Conservation (phyloP, 257 asterid species). For the Knoxia roxburghii region DNA sequence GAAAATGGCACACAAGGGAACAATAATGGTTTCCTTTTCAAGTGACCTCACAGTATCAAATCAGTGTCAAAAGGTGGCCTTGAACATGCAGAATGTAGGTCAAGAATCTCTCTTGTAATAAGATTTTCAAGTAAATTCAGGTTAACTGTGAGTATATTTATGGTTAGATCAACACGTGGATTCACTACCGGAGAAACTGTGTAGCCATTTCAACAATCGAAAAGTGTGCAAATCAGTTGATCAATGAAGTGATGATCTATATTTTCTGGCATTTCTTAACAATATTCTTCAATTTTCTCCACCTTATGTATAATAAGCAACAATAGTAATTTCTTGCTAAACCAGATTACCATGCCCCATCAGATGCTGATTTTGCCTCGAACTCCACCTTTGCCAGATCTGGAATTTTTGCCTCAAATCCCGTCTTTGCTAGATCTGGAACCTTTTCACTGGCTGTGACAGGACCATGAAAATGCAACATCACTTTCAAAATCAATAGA, state of each 20-base stretch:
- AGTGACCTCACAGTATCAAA: background rate
- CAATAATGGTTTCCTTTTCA: background rate
- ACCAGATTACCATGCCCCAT: slow-evolving; percentile 76
- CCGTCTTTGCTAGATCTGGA: slow-evolving; percentile 43
- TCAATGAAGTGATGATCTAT: background rate
- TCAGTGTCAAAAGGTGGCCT: background rate
- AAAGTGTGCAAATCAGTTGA: background rate
- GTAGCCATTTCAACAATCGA: no score
- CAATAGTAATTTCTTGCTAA: background rate
- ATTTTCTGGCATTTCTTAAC: background rate
- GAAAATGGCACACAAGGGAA: background rate
- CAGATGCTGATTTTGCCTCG: slow-evolving; percentile 75
- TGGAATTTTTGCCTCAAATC: slow-evolving; percentile 65
- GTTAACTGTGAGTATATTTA: no score
- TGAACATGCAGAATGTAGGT: background rate
- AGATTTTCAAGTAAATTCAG: no score
- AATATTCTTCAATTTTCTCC: background rate
- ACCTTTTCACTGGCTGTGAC: slow-evolving; percentile 38
- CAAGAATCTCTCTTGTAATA: no score
- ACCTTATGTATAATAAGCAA: background rate
- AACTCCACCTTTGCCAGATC: slow-evolving; percentile 54
- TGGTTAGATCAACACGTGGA: no score
- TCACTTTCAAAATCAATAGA: background rate
- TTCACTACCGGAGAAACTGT: no score
- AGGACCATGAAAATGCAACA: background rate